phyloP scores from a whole-genome alignment of 306 rosid species.

The Inga leiocalycina region DNA sequence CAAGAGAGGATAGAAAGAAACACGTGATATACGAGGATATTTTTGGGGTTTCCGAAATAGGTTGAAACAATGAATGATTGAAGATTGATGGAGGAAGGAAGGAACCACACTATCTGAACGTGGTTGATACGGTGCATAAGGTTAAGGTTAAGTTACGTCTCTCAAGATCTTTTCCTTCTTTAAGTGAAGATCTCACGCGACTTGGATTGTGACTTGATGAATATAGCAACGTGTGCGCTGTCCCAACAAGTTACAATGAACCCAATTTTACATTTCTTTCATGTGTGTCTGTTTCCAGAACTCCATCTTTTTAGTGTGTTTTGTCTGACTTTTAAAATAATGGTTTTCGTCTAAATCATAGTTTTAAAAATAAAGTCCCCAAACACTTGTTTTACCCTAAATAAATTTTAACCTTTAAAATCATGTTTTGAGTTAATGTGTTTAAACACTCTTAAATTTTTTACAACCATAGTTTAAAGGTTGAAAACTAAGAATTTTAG shows the following conservation, averaged over 20 bases:
- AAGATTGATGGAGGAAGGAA: neutral
- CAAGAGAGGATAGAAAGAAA: neutral
- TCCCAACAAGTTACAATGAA: neutral
- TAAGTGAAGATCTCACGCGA: neutral
- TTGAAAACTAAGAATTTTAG: no score
- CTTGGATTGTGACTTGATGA: slow-evolving; percentile 12
- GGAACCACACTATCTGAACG: slow-evolving; percentile 28
- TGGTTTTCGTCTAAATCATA: no score
- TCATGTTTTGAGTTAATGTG: no score
- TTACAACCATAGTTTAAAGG: no score
- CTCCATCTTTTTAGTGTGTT: no score
- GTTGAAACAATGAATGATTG: neutral
- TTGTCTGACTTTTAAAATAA: no score
- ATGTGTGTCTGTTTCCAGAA: neutral
- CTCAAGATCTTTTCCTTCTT: neutral
- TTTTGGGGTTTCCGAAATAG: slow-evolving; percentile 33
- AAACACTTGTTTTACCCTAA: no score
- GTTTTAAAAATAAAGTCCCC: no score
- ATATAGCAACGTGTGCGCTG: neutral
- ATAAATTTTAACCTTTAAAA: no score
- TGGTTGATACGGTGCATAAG: slow-evolving; percentile 32
- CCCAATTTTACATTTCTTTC: neutral
- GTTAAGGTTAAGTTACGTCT: neutral
- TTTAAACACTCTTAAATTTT: no score
- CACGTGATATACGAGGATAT: slow-evolving; percentile 78